These are phyloP conservation scores for Thinopyrum elongatum DNA, from an alignment of 176 grass and related monocot genomes.

Conservation along the genomic window DNA sequence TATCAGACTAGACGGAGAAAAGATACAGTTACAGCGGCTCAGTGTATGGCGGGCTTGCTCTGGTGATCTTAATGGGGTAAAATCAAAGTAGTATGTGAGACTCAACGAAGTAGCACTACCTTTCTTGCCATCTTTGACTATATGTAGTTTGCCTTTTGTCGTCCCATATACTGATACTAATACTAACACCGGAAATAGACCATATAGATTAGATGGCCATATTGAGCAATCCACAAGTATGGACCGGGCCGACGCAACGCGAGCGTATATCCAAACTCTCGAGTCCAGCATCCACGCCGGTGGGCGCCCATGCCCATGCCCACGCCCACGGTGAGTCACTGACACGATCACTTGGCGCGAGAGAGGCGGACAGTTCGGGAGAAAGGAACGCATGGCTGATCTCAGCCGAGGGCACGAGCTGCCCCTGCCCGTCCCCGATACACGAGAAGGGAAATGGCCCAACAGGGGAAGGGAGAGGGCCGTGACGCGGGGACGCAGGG, in stretches of 20 bases:
- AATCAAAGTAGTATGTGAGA: background rate
- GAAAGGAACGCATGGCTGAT: conserved; percentile 16
- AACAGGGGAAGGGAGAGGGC: background rate
- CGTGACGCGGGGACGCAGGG: background rate
- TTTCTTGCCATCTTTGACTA: background rate
- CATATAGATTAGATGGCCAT: background rate
- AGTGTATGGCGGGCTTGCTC: background rate
- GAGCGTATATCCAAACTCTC: conserved; percentile 23
- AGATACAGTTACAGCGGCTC: background rate
- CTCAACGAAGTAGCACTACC: background rate
- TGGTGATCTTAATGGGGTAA: background rate
- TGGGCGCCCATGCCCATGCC: conserved; percentile 24
- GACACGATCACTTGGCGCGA: conserved; percentile 26
- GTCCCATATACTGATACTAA: background rate
- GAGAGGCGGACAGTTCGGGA: background rate
- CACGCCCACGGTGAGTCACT: conserved; percentile 7
- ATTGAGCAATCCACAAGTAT: background rate
- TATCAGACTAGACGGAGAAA: background rate
- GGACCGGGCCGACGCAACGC: background rate
- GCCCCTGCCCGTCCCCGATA: conserved; percentile 36
- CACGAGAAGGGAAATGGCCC: conserved; percentile 50
- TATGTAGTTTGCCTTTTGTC: background rate
- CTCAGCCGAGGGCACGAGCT: conserved; percentile 23
- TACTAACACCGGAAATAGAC: background rate
- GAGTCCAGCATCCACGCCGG: conserved; percentile 3